Evolutionary conservation across 257 asterid genomes (phyloP).

Genomic region (Jasminum sambac): DNA sequence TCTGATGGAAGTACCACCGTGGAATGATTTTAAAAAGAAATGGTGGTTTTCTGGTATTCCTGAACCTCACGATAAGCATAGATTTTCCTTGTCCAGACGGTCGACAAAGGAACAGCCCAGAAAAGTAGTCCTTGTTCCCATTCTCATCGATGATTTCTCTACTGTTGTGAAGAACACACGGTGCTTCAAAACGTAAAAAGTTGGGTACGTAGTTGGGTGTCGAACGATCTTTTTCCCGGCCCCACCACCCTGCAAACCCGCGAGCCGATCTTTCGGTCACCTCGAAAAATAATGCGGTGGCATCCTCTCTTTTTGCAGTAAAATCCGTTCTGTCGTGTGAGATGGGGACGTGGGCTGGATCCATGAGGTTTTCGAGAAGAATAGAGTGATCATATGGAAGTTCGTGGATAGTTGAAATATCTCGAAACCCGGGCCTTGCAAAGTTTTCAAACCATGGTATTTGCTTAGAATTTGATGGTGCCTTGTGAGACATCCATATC

Average conservation of each 20-base stretch:
- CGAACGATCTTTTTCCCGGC: slow-evolving; percentile 55
- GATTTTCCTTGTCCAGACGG: slow-evolving; percentile 96
- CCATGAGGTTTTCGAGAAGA: slow-evolving; percentile 96
- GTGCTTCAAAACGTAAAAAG: slow-evolving; percentile 74
- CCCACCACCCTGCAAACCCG: slow-evolving; percentile 94
- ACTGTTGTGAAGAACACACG: slow-evolving; percentile 80
- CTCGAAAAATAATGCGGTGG: slow-evolving; percentile 64
- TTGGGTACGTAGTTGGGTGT: slow-evolving; percentile 48
- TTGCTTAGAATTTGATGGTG: slow-evolving; percentile 60
- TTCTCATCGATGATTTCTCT: slow-evolving; percentile 59
- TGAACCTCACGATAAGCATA: slow-evolving; percentile 92
- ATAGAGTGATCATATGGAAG: slow-evolving; percentile 97
- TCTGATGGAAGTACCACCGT: slow-evolving; percentile 78
- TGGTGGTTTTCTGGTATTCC: slow-evolving; percentile 55
- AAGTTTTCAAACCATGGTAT: slow-evolving; percentile 86
- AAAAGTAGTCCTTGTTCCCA: slow-evolving; percentile 60
- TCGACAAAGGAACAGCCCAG: slow-evolving; percentile 79
- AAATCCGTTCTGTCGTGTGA: slow-evolving; percentile 92
- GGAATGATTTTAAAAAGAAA: slow-evolving; percentile 57
- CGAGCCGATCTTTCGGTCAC: slow-evolving; percentile 72
- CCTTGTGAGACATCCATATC: slow-evolving; percentile 91
- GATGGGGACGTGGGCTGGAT: slow-evolving; percentile 93
- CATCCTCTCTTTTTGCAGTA: slow-evolving; percentile 86
- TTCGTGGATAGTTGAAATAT: slow-evolving; percentile 76
- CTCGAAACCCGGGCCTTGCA: slow-evolving; percentile 63